phyloP scores from a whole-genome alignment of 2,329 filamentous ascomycete species.

The Gnomoniopsis smithogilvyi region DNA sequence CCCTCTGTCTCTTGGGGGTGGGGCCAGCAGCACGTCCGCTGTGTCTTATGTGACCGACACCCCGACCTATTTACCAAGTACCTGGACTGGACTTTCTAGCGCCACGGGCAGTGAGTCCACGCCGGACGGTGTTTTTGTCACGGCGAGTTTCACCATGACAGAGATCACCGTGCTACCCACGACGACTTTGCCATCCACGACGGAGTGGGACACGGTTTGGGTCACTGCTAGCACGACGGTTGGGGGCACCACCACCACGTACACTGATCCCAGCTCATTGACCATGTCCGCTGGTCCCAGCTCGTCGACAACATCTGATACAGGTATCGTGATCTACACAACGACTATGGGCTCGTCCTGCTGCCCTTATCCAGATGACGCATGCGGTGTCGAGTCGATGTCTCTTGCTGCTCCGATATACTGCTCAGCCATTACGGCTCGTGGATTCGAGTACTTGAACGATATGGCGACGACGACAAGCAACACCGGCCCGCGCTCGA shows the following conservation, averaged over 20 bases:
- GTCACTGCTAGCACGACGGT: not conserved
- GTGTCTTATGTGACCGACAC: not conserved
- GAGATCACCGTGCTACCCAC: not conserved
- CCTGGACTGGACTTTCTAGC: not conserved
- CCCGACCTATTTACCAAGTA: constrained; percentile 4
- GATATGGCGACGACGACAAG: not conserved
- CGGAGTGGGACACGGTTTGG: not conserved
- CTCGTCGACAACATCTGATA: not conserved
- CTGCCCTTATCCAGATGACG: not conserved
- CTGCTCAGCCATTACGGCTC: not conserved
- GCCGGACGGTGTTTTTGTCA: not conserved
- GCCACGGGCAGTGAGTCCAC: not conserved
- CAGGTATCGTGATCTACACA: not conserved
- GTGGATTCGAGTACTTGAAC: not conserved
- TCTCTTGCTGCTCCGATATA: not conserved
- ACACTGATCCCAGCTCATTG: not conserved
- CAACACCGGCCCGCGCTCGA: no score
- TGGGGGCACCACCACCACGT: not conserved
- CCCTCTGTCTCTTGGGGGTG: not conserved
- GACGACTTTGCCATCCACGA: not conserved
- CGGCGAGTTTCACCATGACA: not conserved
- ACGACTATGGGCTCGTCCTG: not conserved
- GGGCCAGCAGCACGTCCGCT: not conserved
- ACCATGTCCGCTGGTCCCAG: not conserved
- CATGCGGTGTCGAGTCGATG: not conserved